Percentiles rank a stretch among this genome's conserved stretches.
Conservation (phyloP, 2,329 filamentous ascomycete species). For the Curvularia spicifera region DNA sequence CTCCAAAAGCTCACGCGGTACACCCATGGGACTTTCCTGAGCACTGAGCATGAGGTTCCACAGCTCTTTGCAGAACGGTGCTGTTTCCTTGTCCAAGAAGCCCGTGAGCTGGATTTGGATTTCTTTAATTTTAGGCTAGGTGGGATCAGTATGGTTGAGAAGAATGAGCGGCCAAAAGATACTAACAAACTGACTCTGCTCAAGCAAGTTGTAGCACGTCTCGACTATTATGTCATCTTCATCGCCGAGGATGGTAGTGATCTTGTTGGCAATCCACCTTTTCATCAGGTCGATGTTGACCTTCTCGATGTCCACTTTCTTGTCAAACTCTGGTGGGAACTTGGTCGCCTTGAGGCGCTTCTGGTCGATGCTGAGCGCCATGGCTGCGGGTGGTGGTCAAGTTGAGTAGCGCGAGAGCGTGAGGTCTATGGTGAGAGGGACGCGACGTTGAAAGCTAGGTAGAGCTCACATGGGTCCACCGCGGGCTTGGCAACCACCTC, state of each 20-base stretch:
- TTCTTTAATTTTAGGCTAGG: conserved; percentile 90
- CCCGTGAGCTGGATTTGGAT: conserved; percentile 94
- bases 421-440: conserved; percentile 10
- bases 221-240: conserved; percentile 97
- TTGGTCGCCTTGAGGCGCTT: conserved; percentile 91
- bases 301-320: conserved; percentile 96
- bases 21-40: conserved; percentile 84
- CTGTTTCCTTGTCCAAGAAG: conserved; percentile 91
- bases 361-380: conserved; percentile 85
- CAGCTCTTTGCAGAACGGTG: conserved; percentile 87
- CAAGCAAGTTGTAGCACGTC: conserved; percentile 72
- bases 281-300: conserved; percentile 98
- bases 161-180: neutral
- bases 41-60: conserved; percentile 93
- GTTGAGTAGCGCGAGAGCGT: conserved; percentile 3
- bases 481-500: conserved; percentile 16
- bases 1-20: conserved; percentile 92
- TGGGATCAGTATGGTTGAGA: conserved; percentile 19
- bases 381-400: conserved; percentile 45
- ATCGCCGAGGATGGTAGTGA: conserved; percentile 84
- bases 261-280: conserved; percentile 93
- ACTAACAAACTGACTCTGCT: conserved; percentile 78
- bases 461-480: conserved; percentile 19
- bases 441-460: conserved; percentile 18
- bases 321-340: conserved; percentile 90